Evolutionary conservation across 441 rosid species (phyloP), one percentile per base, ranked within the genome.

Genomic region (Populus trichocarpa): DNA sequence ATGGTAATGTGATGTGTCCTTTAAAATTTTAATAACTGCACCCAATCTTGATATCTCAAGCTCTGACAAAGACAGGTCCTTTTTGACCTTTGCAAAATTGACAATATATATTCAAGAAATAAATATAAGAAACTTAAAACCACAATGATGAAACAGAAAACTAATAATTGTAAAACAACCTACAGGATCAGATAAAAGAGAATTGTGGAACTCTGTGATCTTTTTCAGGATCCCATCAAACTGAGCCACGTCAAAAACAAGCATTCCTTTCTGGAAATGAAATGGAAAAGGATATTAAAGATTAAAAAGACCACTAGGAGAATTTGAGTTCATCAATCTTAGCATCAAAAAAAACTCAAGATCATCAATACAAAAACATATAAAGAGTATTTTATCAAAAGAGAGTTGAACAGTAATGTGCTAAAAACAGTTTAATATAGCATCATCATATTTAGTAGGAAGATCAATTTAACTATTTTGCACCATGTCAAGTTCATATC

Each of bases 161-260:
- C 3, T 23, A 61, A 61, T 18, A 36, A 69, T 2, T 63, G 65
- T 66, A 57, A 64, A 66, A 70, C 65, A 77, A 69, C 87, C 80
- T 89, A 97, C 99, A 72, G 82, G 79, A 73, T 93, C 94, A 74
- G 92, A 80, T 28, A 69, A 84, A 42, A 93, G 75, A 74, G 90
- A 73, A 74, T 46, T 84, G 80, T 89, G 95, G 89, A 97, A 97
- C 85, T 95, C 99, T 11, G 85, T 84, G 75, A 95, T 84, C 88
- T 97, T 95, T 87, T 92, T 95, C 80, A 92, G 88, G 83, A 97
- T 97, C 81, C 97, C 98, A 72, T 97, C 99, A 90, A 86, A 97
- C 78, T 95, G 99, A 72, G 99, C 97, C 36, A 67, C 91, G 71
- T 95, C 97, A 81, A 97, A 97, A 76, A 90, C 89, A 78, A 97